Conservation (phyloP, 352 stramenopile species). For the Pythium grandisporangium region DNA sequence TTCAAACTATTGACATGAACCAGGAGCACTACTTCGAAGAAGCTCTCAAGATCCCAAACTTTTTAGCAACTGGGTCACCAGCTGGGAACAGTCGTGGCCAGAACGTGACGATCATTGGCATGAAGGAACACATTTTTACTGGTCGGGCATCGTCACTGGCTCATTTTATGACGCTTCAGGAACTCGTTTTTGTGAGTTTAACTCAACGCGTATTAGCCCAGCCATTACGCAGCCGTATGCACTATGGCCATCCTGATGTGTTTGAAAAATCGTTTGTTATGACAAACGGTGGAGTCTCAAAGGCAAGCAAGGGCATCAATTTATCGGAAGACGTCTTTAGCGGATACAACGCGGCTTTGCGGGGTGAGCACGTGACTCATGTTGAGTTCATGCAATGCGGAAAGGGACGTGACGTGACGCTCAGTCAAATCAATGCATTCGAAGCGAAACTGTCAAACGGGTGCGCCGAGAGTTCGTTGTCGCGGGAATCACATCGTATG, state of each 20-base stretch:
- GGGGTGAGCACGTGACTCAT: conserved; percentile 71
- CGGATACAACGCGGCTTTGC: conserved; percentile 76
- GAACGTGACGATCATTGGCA: conserved; percentile 80
- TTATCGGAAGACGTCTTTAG: conserved; percentile 86
- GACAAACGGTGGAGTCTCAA: conserved; percentile 77
- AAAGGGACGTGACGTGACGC: conserved; percentile 81
- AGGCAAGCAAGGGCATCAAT: conserved; percentile 85
- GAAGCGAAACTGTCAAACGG: conserved; percentile 83
- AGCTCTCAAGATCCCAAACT: conserved; percentile 85
- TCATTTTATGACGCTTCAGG: conserved; percentile 84
- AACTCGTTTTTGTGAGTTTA: conserved; percentile 83
- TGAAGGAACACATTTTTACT: conserved; percentile 88
- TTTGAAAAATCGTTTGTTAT: conserved; percentile 87
- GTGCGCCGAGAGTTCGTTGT: conserved; percentile 72
- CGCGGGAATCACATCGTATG: conserved; percentile 76
- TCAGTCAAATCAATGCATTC: conserved; percentile 85
- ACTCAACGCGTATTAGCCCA: conserved; percentile 76
- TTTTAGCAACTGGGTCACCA: conserved; percentile 64
- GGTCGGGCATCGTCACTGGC: conserved; percentile 74
- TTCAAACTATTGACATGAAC: conserved; percentile 91
- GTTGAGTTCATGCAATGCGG: conserved; percentile 86
- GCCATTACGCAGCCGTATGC: conserved; percentile 69
- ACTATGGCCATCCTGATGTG: conserved; percentile 85
- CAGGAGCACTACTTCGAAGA: conserved; percentile 88
- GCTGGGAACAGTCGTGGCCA: conserved; percentile 54